phyloP scores from a whole-genome alignment of 805 yeast species.

The Jamesozyma rosinii region DNA sequence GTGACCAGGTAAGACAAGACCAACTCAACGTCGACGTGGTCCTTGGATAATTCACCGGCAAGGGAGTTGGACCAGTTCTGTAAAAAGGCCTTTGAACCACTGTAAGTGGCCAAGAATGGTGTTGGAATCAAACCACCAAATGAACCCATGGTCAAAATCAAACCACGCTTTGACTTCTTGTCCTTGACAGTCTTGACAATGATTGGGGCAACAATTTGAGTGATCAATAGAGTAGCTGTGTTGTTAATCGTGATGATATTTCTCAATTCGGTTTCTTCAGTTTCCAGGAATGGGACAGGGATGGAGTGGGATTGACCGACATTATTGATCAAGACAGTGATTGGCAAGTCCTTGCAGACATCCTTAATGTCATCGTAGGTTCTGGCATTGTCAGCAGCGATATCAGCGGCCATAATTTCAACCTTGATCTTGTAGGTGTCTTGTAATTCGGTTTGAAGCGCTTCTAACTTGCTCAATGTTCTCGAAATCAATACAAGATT shows the following conservation, averaged over 20 bases:
- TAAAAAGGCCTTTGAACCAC: conserved; percentile 92
- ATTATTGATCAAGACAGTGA: conserved; percentile 76
- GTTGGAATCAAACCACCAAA: conserved; percentile 92
- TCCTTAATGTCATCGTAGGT: conserved; percentile 47
- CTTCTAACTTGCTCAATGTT: conserved; percentile 66
- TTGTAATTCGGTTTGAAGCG: conserved; percentile 53
- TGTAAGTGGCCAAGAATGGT: conserved; percentile 84
- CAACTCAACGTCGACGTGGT: conserved; percentile 76
- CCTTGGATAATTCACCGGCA: conserved; percentile 67
- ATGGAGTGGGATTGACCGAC: conserved; percentile 93
- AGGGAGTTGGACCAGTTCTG: conserved; percentile 88
- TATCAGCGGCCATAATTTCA: conserved; percentile 67
- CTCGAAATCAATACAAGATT: conserved; percentile 79
- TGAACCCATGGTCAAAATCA: conserved; percentile 91
- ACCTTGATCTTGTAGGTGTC: conserved; percentile 53
- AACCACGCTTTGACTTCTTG: conserved; percentile 43
- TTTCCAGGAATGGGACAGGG: conserved; percentile 87
- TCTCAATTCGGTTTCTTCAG: conserved; percentile 62
- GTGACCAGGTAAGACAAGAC: conserved; percentile 84
- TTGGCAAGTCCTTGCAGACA: conserved; percentile 43
- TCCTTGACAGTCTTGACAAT: conserved; percentile 45
- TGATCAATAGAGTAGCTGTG: conserved; percentile 71
- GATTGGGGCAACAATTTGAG: conserved; percentile 70
- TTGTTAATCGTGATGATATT: conserved; percentile 80
- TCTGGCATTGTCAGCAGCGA: conserved; percentile 48